Evolutionary conservation across 2,329 filamentous ascomycete species (phyloP).

Genomic region (Emmonsiellopsis sp.): DNA sequence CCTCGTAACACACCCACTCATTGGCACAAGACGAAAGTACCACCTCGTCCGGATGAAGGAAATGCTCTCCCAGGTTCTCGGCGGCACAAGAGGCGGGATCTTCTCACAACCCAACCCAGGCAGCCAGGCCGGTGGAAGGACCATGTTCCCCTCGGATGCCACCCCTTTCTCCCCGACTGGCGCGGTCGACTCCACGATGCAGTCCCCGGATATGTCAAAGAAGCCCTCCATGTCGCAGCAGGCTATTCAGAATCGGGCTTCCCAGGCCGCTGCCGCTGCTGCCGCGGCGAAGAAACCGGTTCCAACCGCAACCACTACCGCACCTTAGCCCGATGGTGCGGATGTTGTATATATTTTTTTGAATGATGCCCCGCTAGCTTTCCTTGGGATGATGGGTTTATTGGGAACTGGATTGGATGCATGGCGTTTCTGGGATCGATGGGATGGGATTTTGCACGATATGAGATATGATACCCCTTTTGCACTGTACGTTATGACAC

Average conservation of each 20-base stretch:
- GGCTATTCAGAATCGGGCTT: slow-evolving; percentile 6
- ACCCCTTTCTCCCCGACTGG: slow-evolving; percentile 17
- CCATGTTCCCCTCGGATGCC: slow-evolving; percentile 25
- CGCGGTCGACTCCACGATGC: slow-evolving; percentile 14
- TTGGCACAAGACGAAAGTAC: slow-evolving; percentile 45
- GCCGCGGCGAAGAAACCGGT: slow-evolving; percentile 16
- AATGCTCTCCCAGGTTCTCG: slow-evolving; percentile 51
- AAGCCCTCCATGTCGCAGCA: slow-evolving; percentile 10
- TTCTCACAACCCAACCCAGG: slow-evolving; percentile 28
- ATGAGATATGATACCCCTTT: background rate
- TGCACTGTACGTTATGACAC: background rate
- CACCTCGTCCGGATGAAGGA: slow-evolving; percentile 55
- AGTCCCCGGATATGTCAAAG: slow-evolving; percentile 6
- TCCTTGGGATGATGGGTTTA: slow-evolving; percentile 3
- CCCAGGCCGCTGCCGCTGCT: slow-evolving; percentile 12
- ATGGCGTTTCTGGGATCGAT: background rate
- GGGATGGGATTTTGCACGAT: background rate
- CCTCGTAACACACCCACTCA: slow-evolving; percentile 53
- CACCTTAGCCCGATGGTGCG: background rate
- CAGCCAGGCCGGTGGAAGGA: slow-evolving; percentile 20
- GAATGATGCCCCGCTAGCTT: slow-evolving; percentile 11
- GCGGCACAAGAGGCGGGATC: slow-evolving; percentile 37
- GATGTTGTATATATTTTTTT: slow-evolving; percentile 5
- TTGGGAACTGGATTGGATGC: background rate
- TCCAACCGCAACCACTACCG: slow-evolving; percentile 9